Conservation (phyloP, 495 filamentous ascomycete species). For the Aspergillus diversus region DNA sequence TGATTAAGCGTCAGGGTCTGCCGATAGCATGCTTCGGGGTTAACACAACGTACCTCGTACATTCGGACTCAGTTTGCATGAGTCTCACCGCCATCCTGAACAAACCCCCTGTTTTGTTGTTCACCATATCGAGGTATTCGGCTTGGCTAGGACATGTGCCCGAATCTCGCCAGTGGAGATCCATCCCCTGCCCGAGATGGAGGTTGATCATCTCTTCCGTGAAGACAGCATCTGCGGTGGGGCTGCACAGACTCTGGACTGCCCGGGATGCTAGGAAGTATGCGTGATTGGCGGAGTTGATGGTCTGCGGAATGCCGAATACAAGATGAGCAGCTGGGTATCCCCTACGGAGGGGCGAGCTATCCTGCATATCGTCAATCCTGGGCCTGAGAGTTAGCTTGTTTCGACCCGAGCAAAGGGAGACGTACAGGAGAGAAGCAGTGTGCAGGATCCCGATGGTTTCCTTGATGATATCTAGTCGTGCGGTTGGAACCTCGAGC, state of each 20-base stretch:
- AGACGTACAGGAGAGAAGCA: slow-evolving; percentile 69
- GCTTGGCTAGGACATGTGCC: slow-evolving; percentile 83
- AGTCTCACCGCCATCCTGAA: slow-evolving; percentile 87
- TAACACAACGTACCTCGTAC: neutral
- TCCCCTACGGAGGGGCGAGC: slow-evolving; percentile 74
- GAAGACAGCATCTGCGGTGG: slow-evolving; percentile 65
- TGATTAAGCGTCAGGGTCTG: slow-evolving; percentile 49
- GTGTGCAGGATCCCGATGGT: slow-evolving; percentile 86
- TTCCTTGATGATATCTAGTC: slow-evolving; percentile 72
- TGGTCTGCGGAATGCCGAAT: slow-evolving; percentile 87
- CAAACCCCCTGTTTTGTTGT: slow-evolving; percentile 89
- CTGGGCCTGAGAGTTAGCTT: slow-evolving; percentile 29
- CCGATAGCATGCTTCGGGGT: neutral
- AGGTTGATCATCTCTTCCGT: slow-evolving; percentile 81
- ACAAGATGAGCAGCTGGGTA: slow-evolving; percentile 84
- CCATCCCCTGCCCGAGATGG: slow-evolving; percentile 89
- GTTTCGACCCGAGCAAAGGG: neutral
- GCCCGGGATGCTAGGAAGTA: slow-evolving; percentile 78
- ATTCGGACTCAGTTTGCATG: slow-evolving; percentile 59
- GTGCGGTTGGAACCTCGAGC: slow-evolving; percentile 71
- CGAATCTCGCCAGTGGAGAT: slow-evolving; percentile 89
- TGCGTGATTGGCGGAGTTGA: slow-evolving; percentile 92
- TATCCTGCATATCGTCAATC: slow-evolving; percentile 86
- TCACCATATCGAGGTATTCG: slow-evolving; percentile 92
- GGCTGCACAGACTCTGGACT: slow-evolving; percentile 65